These are phyloP conservation scores for Neurospora sp. DNA, from an alignment of 495 filamentous ascomycete genomes.

Conservation along the genomic window DNA sequence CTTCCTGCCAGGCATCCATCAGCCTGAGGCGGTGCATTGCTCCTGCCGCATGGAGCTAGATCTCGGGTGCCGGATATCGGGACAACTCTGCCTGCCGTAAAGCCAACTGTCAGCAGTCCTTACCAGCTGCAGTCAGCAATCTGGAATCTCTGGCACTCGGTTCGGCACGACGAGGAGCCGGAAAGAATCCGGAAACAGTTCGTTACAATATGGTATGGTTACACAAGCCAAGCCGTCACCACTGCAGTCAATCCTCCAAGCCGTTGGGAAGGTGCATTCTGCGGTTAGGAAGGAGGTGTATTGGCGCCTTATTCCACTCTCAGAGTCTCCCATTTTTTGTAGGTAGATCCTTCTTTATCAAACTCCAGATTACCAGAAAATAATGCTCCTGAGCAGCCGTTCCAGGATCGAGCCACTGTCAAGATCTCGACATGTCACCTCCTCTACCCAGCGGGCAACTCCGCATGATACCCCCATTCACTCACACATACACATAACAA, in stretches of 20 bases:
- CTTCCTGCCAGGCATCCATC: background rate
- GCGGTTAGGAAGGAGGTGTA: too few species aligned
- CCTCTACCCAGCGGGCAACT: too few species aligned
- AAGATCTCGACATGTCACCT: too few species aligned
- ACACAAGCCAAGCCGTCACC: background rate
- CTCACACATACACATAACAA: constrained; percentile 27
- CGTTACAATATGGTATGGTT: background rate
- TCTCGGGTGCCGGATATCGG: background rate
- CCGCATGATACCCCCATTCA: too few species aligned
- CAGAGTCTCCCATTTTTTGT: too few species aligned
- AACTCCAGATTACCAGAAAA: too few species aligned
- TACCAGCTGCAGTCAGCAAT: background rate
- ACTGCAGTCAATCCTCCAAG: too few species aligned
- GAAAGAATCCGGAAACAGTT: background rate
- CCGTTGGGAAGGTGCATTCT: too few species aligned
- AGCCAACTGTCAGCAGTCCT: background rate
- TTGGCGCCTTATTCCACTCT: too few species aligned
- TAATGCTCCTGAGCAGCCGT: too few species aligned
- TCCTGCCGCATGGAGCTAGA: background rate
- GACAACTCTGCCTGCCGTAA: background rate
- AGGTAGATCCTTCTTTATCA: too few species aligned
- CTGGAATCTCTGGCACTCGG: background rate
- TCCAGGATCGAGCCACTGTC: too few species aligned
- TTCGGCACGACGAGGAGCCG: background rate
- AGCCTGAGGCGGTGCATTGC: background rate